Base-by-base conservation (phyloP, 257 asterid genomes). In the Thymus mandschuricus region DNA sequence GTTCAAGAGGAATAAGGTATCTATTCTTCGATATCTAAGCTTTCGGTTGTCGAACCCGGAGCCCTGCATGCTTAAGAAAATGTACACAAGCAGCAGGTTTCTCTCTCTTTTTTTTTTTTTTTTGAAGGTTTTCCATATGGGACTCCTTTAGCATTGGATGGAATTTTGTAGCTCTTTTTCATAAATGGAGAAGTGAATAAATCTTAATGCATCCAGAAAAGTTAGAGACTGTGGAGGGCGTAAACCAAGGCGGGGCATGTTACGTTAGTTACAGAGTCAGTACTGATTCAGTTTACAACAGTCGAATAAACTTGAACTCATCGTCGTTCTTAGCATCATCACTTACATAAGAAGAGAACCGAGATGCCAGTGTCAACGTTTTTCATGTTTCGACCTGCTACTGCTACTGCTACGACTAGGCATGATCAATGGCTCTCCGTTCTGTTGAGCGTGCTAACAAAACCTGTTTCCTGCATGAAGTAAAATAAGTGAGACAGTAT, bases 1-100 rank as follows among this genome's bases (percentile, higher is more conserved):
- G 83, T 88, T 78, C 86, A 87, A 3, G 77, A 79, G 81, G 87
- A 73, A 77, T 58, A 60, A 13, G 79, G 75, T 43, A 84, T 78
- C 68, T 59, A 83, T 28, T 77, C 86, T 75, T 58, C 7, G 1
- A 33, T 4, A 3, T 43, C 70, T 3, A 29, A 55, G 40, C 27
- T 28, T 30, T 64, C 30, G 68, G 55, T 11, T 15, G 41, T 34
- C 66, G 78, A 77, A 59, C 40, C 51, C 75, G 38, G 41, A 77
- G 52, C 40, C 51, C 75, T 46, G 41, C 48, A 21, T 21, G 29
- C 10, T 75, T 61, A 35, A 27, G 75, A 75, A 51, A 44, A 31
- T 46, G 74, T 12, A 55, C 38, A 1, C 13, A 29, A 57, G 29
- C 41, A 30, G 11, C 9, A 6, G 11, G 62, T 6, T 30, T 21